phyloP scores from a whole-genome alignment of 2,329 filamentous ascomycete species.

The Talaromyces verruculosus region DNA sequence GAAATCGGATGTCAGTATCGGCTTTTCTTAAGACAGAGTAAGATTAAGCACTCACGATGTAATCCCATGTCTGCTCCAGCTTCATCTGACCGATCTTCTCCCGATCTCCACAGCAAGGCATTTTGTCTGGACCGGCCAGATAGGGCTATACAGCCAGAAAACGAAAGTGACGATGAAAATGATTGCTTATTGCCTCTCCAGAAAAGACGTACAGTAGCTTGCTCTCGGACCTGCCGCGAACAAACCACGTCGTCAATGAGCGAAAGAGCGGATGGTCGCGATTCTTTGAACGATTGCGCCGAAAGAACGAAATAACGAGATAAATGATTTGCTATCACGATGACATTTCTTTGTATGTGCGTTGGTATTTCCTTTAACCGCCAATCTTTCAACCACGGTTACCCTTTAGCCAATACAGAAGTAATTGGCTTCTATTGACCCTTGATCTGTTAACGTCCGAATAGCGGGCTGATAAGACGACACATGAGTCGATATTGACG shows the following conservation, averaged over 20 bases:
- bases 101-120: conserved; percentile 65
- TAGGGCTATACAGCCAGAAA: conserved; percentile 5
- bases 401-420: not conserved
- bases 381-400: not conserved
- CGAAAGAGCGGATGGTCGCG: not conserved
- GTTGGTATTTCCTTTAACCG: not conserved
- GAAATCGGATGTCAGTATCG: conserved; percentile 2
- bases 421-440: not conserved
- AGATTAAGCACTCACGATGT: conserved; percentile 64
- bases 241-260: conserved; percentile 19
- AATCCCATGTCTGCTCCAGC: conserved; percentile 92
- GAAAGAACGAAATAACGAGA: not conserved
- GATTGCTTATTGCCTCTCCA: not conserved
- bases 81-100: conserved; percentile 64
- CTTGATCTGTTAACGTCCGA: conserved; percentile 4
- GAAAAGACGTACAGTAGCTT: conserved; percentile 14
- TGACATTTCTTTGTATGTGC: conserved; percentile 3
- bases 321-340: not conserved
- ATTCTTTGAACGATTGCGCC: not conserved
- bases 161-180: conserved; percentile 1
- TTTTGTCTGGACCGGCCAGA: conserved; percentile 44
- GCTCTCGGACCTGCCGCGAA: conserved; percentile 23
- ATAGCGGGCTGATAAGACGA: not conserved
- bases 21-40: not conserved
- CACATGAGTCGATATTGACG: not conserved